phyloP scores from a whole-genome alignment of 2,329 filamentous ascomycete genomes.

The Aspergillus puulaauensis region DNA sequence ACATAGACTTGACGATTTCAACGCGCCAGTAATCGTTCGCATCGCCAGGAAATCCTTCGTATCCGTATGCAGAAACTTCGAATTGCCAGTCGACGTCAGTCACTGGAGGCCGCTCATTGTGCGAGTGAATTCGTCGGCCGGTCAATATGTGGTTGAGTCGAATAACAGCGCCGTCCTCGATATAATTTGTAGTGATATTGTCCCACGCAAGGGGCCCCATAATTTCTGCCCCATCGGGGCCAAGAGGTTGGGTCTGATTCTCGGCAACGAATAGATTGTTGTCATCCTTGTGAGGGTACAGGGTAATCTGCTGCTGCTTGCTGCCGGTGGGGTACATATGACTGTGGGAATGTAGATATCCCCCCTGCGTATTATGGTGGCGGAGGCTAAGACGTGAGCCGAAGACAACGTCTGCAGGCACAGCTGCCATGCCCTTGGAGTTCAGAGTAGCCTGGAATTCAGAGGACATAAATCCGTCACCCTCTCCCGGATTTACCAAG shows the following conservation, averaged over 20 bases:
- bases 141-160: conserved; percentile 82
- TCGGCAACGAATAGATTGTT: conserved; percentile 95
- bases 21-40: conserved; percentile 95
- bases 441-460: conserved; percentile 98
- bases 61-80: conserved; percentile 94
- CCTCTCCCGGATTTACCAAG: conserved; percentile 90
- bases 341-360: conserved; percentile 93
- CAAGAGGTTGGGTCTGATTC: conserved; percentile 91
- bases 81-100: conserved; percentile 92
- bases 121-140: conserved; percentile 88
- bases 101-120: conserved; percentile 82
- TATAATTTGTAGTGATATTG: conserved; percentile 63
- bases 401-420: conserved; percentile 85
- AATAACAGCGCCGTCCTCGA: conserved; percentile 78
- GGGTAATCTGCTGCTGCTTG: conserved; percentile 97
- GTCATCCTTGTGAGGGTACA: conserved; percentile 98
- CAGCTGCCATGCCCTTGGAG: conserved; percentile 93
- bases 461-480: conserved; percentile 99
- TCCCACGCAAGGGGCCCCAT: conserved; percentile 86
- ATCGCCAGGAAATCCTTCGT: conserved; percentile 93
- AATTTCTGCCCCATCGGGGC: conserved; percentile 68
- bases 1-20: conserved; percentile 90
- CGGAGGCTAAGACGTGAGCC: conserved; percentile 84
- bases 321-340: conserved; percentile 98
- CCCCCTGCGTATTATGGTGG: conserved; percentile 95